Evolutionary conservation across 2,329 filamentous ascomycete genomes (phyloP).

Genomic region (Monosporascus sp.): DNA sequence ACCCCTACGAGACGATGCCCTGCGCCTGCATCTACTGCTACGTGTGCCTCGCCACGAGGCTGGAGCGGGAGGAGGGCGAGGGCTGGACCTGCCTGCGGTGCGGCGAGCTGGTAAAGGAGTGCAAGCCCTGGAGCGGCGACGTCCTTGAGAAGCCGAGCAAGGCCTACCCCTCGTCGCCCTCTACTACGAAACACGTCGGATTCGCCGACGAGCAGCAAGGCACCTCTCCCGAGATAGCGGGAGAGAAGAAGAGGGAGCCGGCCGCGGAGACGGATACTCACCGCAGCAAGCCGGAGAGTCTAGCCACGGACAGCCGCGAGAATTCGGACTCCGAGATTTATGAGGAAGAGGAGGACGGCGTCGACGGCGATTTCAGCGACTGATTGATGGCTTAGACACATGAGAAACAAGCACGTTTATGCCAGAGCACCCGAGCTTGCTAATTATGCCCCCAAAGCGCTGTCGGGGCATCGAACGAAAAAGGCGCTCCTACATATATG

Average conservation of each 20-base stretch:
- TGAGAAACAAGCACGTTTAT: no score
- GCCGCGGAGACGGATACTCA: conserved; percentile 10
- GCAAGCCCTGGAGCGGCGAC: conserved; percentile 87
- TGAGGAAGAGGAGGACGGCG: conserved; percentile 27
- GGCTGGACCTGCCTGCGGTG: conserved; percentile 91
- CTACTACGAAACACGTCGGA: conserved; percentile 52
- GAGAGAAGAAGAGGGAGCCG: conserved; percentile 19
- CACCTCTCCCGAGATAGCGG: conserved; percentile 14
- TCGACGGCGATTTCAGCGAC: conserved; percentile 22
- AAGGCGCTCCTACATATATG: no score
- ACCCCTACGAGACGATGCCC: conserved; percentile 86
- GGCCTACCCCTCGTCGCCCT: conserved; percentile 23
- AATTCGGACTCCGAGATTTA: conserved; percentile 27
- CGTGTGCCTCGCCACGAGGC: conserved; percentile 82
- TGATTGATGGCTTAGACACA: conserved; percentile 6
- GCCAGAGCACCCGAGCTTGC: no score
- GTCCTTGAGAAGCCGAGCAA: conserved; percentile 57
- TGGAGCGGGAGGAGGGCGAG: conserved; percentile 90
- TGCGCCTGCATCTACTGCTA: conserved; percentile 96
- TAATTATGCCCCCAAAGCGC: no score
- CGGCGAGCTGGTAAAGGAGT: conserved; percentile 76
- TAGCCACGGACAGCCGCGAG: conserved; percentile 11
- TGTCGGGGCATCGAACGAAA: no score
- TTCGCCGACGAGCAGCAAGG: conserved; percentile 50
- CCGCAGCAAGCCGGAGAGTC: conserved; percentile 4